Evolutionary conservation across 2,329 filamentous ascomycete genomes (phyloP), one percentile per base, ranked within the genome.

Genomic region (Delphinella strobiligena): DNA sequence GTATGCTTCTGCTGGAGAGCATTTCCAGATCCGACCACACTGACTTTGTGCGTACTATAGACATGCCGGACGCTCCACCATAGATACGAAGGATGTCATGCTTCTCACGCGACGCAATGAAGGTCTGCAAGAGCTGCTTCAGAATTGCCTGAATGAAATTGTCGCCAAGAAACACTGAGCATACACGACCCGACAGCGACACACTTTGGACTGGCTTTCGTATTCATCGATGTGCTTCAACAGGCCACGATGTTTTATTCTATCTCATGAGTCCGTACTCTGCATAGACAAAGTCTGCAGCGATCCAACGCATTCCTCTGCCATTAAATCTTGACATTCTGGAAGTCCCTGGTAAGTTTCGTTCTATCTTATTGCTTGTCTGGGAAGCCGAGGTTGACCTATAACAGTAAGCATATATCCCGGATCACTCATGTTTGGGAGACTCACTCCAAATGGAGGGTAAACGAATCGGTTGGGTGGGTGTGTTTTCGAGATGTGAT

Each of bases 51-150:
- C 19, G 3, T 17, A 34, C 12, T 31, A 66, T 52, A 78, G 77
- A 38, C 91, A 98, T 61, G 89, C 84, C 9, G 82, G 83, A 1
- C 75, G 89, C 18, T 76, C 75, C 2, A 88, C 80, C 0, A 74
- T 98, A 48, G 85, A 79, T 29, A 82, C 81, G 0, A 82, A 88
- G 37, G 91, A 98, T 56, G 88, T 96, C 10, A 66, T 96, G 52
- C 72, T 98, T 5, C 74, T 98, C 19, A 80, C 85, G 18, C 71
- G 91, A 45, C 78, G 89, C 43, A 98, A 96, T 51, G 82, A 88
- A 41, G 86, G 87, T 14, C 62, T 98, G 15, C 78, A 88, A 49
- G 71, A 71, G 12, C 77, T 96, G 24, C 71, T 98, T 54, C 73
- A 74, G 56, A 69, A 74, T 22, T 33, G 22, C 12, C 22, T 27